These are phyloP conservation scores for Fusarium sp. DNA, from an alignment of 2,329 filamentous ascomycete genomes.

Conservation along the genomic window DNA sequence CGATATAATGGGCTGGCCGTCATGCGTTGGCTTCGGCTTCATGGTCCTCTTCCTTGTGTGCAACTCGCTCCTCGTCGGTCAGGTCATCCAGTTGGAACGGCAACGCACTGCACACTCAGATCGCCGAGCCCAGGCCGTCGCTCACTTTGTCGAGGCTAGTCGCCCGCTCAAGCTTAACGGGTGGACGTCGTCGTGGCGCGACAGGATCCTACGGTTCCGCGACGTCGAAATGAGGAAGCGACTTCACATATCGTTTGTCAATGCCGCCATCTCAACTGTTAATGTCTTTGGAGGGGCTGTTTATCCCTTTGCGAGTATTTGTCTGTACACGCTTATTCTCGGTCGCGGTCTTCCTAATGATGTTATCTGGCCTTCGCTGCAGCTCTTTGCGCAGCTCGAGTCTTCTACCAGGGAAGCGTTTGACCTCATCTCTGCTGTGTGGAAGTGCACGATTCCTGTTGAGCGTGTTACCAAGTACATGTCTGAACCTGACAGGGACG, in stretches of 20 bases:
- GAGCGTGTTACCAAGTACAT: conserved; percentile 87
- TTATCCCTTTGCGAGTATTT: conserved; percentile 84
- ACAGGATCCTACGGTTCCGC: conserved; percentile 50
- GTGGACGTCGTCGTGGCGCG: conserved; percentile 51
- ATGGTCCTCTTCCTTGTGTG: conserved; percentile 73
- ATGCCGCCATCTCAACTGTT: conserved; percentile 67
- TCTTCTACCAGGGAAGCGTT: conserved; percentile 78
- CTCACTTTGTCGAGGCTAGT: conserved; percentile 87
- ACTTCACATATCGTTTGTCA: conserved; percentile 49
- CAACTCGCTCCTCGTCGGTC: conserved; percentile 73
- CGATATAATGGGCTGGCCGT: conserved; percentile 81
- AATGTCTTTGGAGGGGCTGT: conserved; percentile 77
- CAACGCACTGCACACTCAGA: conserved; percentile 79
- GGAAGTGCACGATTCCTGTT: conserved; percentile 86
- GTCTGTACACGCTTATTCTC: conserved; percentile 78
- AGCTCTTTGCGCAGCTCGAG: conserved; percentile 81
- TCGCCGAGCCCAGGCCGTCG: conserved; percentile 78
- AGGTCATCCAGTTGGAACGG: conserved; percentile 74
- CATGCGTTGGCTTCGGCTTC: conserved; percentile 75
- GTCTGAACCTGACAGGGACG: conserved; percentile 80
- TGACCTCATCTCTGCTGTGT: conserved; percentile 74
- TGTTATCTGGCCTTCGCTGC: conserved; percentile 85
- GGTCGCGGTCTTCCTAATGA: conserved; percentile 76
- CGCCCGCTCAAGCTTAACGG: conserved; percentile 65
- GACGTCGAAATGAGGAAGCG: conserved; percentile 50